Percentiles rank a stretch among this genome's conserved stretches.
Conservation (phyloP, 306 rosid genomes). For the Glycine latifolia region DNA sequence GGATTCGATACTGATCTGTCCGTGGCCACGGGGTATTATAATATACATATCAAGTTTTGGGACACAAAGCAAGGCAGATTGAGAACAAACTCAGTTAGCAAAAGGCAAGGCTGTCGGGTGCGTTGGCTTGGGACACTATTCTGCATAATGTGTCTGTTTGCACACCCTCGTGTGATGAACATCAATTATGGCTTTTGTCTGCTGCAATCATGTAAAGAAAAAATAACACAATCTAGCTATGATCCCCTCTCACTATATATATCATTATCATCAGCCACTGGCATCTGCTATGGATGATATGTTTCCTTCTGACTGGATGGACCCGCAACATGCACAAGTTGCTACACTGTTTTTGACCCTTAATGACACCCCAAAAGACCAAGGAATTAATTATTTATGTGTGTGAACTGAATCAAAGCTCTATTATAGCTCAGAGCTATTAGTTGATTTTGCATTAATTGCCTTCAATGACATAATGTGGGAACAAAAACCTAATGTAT, state of each 20-base stretch:
- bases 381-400: background rate
- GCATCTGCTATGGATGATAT: background rate
- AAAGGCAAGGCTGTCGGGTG: slow-evolving; percentile 41
- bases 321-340: slow-evolving; percentile 6
- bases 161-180: slow-evolving; percentile 44
- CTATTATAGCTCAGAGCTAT: background rate
- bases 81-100: slow-evolving; percentile 13
- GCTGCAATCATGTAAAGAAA: slow-evolving; percentile 40
- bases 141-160: slow-evolving; percentile 11
- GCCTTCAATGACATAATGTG: slow-evolving; percentile 18
- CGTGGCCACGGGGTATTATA: background rate
- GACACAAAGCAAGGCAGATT: slow-evolving; percentile 23
- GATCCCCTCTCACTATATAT: slow-evolving; percentile 8
- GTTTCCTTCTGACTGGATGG: background rate
- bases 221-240: slow-evolving; percentile 1
- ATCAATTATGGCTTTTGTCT: slow-evolving; percentile 38
- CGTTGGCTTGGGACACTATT: slow-evolving; percentile 14
- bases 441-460: background rate
- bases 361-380: background rate
- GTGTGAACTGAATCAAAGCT: background rate
- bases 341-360: background rate
- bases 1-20: background rate
- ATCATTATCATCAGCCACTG: background rate
- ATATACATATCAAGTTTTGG: background rate
- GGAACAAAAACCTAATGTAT: background rate